phyloP scores from a whole-genome alignment of 2,329 filamentous ascomycete species.

The Claviceps spartinae region DNA sequence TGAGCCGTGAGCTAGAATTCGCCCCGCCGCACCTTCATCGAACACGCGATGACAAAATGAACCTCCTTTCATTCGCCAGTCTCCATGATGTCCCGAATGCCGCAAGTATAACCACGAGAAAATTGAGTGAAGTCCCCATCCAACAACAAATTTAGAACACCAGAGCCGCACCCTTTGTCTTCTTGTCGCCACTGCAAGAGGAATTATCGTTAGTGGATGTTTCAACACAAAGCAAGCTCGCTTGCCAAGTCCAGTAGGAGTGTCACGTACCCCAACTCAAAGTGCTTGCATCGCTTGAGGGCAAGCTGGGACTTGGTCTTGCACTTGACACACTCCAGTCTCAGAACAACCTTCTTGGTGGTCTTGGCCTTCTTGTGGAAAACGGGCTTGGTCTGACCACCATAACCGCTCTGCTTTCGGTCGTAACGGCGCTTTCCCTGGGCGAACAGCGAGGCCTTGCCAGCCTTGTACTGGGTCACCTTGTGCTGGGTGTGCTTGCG shows the following conservation, averaged over 20 bases:
- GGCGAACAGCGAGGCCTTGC: conserved; percentile 89
- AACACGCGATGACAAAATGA: conserved; percentile 23
- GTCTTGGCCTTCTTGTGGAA: conserved; percentile 99
- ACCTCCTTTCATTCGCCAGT: conserved; percentile 31
- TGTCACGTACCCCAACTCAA: conserved; percentile 83
- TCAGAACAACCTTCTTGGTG: conserved; percentile 99
- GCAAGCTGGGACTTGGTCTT: conserved; percentile 97
- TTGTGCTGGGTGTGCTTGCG: conserved; percentile 83
- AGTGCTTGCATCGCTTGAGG: conserved; percentile 99
- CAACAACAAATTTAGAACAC: conserved; percentile 75
- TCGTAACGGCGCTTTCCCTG: conserved; percentile 99
- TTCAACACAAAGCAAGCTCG: neutral
- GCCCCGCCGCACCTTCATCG: neutral
- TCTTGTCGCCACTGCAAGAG: conserved; percentile 88
- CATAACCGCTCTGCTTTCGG: conserved; percentile 97
- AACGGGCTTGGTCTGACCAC: conserved; percentile 99
- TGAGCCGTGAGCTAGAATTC: neutral
- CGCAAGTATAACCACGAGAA: conserved; percentile 30
- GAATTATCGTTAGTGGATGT: neutral
- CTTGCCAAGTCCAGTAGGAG: neutral
- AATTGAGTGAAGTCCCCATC: conserved; percentile 25
- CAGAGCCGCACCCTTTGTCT: conserved; percentile 99
- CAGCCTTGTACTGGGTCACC: conserved; percentile 94
- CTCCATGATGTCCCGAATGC: conserved; percentile 34
- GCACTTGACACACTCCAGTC: conserved; percentile 94